Base-by-base conservation (phyloP, 176 grass and related monocot genomes). In the Saccharum spontaneum region DNA sequence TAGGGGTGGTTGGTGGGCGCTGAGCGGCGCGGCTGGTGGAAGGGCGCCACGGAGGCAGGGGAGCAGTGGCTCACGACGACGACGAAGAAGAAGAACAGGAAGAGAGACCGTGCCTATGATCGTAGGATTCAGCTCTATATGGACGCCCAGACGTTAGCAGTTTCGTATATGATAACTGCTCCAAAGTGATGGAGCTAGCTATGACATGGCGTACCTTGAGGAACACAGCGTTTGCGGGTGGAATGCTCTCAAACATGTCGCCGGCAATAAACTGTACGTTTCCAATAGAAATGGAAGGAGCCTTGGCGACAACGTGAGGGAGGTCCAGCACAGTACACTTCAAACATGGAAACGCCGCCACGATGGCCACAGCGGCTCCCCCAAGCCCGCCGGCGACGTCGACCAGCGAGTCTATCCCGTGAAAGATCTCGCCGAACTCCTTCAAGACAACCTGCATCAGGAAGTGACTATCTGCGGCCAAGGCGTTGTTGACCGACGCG, bases 301-400 rank as follows among this genome's bases (percentile, higher is more conserved):
- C 69, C 10, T 45, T 72, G 69, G 69, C 69, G 2, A 72, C 69
- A 15, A 72, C 69, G 12, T 72, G 40, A 3, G 69, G 69, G n/a
- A 72, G 69, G n/a, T 67, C 84, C 6, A 89, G 79, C 15, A 93
- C 85, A 13, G 5, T 85, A 48, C 85, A 93, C 80, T 86, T 69
- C 24, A 90, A 6, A 1, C 37, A 18, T 3, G 86, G 89, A 22
- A 89, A 94, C 3, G 69, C 76, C 59, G 76, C 80, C 2, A 70
- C 79, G 18, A 91, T 82, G 14, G 85, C 50, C 11, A 36, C 60
- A 1, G 89, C 71, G 2, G 67, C 43, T 0, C 60, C 15, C 1
- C 88, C 88, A 0, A 14, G 38, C 9, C 86, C 79, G 1, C 88
- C 91, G 8, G 67, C 92, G 23, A 89, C 87, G 26, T 94, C 92